Base-by-base conservation (phyloP, 805 yeast genomes). In the Candida dendrica region DNA sequence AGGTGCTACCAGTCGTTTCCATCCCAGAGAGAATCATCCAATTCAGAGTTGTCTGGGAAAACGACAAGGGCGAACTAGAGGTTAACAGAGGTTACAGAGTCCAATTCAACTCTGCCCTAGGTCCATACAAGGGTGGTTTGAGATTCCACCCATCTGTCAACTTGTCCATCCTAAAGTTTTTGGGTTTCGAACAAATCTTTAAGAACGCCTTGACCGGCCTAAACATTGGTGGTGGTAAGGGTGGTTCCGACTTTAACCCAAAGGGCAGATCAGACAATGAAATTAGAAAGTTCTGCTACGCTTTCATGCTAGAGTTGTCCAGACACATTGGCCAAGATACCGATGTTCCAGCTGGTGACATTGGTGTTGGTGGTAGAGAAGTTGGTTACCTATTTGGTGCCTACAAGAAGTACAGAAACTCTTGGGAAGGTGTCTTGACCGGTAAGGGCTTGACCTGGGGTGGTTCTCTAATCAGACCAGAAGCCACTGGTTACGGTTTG, bases 331-430 rank as follows among this genome's bases (percentile, higher is more conserved):
- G 98, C 49, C 89, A 84, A 63, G 91, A 86, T 69, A 88, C 95
- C 47, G 98, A 91, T 72, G 97, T 93, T 42, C 98, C 98, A 63
- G 98, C 98, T 54, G 98, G 98, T 70, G 98, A 91, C 71, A 91
- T 91, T 66, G 96, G 95, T 77, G 95, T 88, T 51, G 96, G 96
- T 73, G 98, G 96, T 32, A n/a, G 37, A n/a, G 37, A 88, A 73
- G 76, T 89, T 52, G 96, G 97, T 57, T 91, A 66, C 85, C 72
- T 91, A 65, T 93, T 88, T 58, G 98, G 98, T 71, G 96, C 96
- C 55, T 91, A 86, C 89, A 88, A 89, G 79, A 74, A 77, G 59
- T 75, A 77, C 80, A 83, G 77, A 70, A 91, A 91, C 82, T 75
- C 81, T 63, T 91, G 89, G 83, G 91, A 91, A 67, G 98, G 98